Base-by-base conservation (phyloP, 805 yeast genomes). In the Cyberlindnera euphorbiiphila region DNA sequence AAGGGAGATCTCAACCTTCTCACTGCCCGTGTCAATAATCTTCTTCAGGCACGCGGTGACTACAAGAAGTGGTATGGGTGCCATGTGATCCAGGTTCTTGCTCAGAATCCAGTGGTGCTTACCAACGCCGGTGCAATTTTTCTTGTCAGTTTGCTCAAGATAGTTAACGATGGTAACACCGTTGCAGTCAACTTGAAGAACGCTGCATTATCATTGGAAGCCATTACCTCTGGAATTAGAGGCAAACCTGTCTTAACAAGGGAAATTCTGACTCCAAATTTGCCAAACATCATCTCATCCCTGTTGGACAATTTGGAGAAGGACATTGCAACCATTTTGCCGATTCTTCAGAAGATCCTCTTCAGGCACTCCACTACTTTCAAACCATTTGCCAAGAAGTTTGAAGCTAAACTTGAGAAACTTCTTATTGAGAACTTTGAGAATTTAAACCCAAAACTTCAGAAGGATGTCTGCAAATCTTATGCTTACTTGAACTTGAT, bases 181-280 rank as follows among this genome's bases (percentile, higher is more conserved):
- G 48, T 54, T 6, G 38, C 51, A 8, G 46, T 59, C 4, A 54
- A 58, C 39, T 55, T 64, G 47, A 53, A 54, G 26, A 55, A 65
- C 30, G 44, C 66, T 13, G 47, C 56, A 2, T 47, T 53, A 16
- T 49, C 69, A 3, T 24, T 59, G 43, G 47, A 56, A 16, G 46
- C 51, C 10, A 29, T 67, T 13, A 58, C 63, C 37, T 54, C 56
- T 21, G 64, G 70, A 32, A 78, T 81, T 40, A 75, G 84, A 54
- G 91, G 87, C 2, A 88, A 88, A 54, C 86, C 95, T 1, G 80
- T 88, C 1, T 68, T 91, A 28, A 81, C 91, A 3, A 74, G 97
- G 56, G 96, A 88, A 54, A 65, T 83, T 8, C 69, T 87, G 39
- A 85, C 95, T 2, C 94, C 96, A 7, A 80, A 80, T 49, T 64